Conservation (phyloP, 2,329 filamentous ascomycete species). For the Didymellaceae sp. region DNA sequence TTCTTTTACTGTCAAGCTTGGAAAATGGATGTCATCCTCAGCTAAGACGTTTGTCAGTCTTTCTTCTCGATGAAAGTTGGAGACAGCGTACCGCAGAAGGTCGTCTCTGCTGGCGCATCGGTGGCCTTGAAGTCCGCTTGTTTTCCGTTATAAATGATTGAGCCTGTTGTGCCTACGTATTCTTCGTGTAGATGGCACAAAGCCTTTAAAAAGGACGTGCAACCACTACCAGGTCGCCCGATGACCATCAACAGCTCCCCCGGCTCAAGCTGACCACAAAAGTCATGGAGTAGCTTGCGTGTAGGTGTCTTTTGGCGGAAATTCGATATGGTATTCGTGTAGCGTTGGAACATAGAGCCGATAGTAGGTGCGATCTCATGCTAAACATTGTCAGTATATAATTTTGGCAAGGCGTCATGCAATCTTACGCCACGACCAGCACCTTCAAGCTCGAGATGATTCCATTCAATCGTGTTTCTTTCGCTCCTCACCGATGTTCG, state of each 20-base stretch:
- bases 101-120: constrained; percentile 6
- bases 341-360: constrained; percentile 2
- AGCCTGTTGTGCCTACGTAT: constrained; percentile 6
- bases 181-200: constrained; percentile 7
- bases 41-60: constrained; percentile 1
- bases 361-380: constrained; percentile 10
- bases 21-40: constrained; percentile 10
- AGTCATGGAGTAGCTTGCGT: constrained; percentile 6
- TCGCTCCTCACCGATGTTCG: constrained; percentile 4
- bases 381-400: not conserved
- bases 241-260: constrained; percentile 8
- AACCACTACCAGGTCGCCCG: constrained; percentile 4
- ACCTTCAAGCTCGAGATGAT: constrained; percentile 13
- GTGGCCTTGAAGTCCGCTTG: constrained; percentile 5
- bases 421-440: constrained; percentile 6
- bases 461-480: constrained; percentile 3
- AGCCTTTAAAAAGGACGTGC: constrained; percentile 6
- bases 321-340: not conserved
- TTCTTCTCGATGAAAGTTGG: not conserved
- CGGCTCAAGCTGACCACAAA: constrained; percentile 1
- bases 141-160: constrained; percentile 3
- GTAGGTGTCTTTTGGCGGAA: constrained; percentile 1
- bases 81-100: constrained; percentile 8
- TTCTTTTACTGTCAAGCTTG: constrained; percentile 11
- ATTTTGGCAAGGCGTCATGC: not conserved